Evolutionary conservation across 371 early-diverging fungal genomes (phyloP).

Genomic region (Saksenaea oblongispora): DNA sequence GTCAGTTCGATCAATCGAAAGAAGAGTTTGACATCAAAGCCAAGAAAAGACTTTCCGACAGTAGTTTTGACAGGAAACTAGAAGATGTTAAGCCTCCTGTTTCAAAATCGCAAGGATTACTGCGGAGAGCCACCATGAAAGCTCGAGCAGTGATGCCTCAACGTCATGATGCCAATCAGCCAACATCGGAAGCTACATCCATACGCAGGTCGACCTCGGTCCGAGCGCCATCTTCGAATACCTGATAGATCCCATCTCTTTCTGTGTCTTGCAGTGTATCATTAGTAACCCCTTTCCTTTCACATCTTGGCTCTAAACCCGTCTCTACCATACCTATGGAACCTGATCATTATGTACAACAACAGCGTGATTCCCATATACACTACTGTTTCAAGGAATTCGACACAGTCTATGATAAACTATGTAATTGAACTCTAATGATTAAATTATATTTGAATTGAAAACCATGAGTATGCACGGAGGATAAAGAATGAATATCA

Average conservation of each 20-base stretch:
- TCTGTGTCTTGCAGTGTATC: background rate
- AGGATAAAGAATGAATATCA: too few relatives aligned
- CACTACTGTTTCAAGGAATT: background rate
- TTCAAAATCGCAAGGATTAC: background rate
- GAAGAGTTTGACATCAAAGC: background rate
- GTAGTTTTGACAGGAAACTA: background rate
- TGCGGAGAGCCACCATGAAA: slow-evolving; percentile 1
- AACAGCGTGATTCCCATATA: background rate
- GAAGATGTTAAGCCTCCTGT: background rate
- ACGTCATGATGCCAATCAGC: background rate
- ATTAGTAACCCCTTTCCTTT: background rate
- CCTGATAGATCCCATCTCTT: background rate
- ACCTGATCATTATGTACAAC: background rate
- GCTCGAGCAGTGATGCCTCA: slow-evolving; percentile 1
- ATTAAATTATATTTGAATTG: too few relatives aligned
- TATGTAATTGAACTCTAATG: too few relatives aligned
- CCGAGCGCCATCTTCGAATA: background rate
- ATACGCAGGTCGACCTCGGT: background rate
- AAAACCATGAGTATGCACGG: too few relatives aligned
- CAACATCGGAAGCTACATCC: background rate
- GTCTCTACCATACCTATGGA: background rate
- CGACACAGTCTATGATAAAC: background rate
- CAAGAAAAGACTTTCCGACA: background rate
- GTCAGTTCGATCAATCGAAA: background rate
- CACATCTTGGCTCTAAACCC: background rate